A percentile compares a stretch with the other conserved stretches of the same genome.
These are phyloP conservation scores for Mikania micrantha DNA, from an alignment of 129 eudicot species.

Conservation along the genomic window DNA sequence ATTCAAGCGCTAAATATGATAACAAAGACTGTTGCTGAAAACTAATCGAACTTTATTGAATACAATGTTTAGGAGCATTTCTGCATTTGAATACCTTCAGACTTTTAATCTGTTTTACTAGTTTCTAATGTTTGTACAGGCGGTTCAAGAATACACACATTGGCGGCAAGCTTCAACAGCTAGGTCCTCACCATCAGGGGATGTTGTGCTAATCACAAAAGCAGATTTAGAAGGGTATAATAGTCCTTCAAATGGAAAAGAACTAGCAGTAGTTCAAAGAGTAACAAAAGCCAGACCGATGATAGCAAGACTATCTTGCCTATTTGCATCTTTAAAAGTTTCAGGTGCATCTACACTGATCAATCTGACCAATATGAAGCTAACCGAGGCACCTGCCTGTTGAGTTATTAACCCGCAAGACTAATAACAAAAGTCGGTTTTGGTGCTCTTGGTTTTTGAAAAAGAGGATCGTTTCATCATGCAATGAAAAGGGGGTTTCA, in stretches of 20 bases:
- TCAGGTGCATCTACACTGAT: slow-evolving; percentile 37
- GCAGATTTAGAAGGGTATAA: slow-evolving; percentile 77
- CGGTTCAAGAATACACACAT: slow-evolving; percentile 62
- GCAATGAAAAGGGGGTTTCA: neutral
- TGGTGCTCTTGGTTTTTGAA: slow-evolving; percentile 22
- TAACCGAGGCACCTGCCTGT: slow-evolving; percentile 63
- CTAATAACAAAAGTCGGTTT: neutral
- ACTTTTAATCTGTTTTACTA: too few species aligned
- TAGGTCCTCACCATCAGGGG: slow-evolving; percentile 40
- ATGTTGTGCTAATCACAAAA: slow-evolving; percentile 66
- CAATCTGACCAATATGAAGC: slow-evolving; percentile 35
- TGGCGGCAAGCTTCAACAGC: slow-evolving; percentile 32
- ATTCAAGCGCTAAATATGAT: neutral
- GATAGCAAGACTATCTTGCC: slow-evolving; percentile 58
- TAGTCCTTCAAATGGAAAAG: slow-evolving; percentile 37
- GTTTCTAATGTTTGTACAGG: slow-evolving; percentile 32
- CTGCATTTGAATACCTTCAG: neutral
- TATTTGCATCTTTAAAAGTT: slow-evolving; percentile 55
- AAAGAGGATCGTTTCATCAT: neutral
- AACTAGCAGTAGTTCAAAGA: slow-evolving; percentile 32
- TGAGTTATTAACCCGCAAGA: slow-evolving; percentile 5
- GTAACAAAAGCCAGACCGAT: slow-evolving; percentile 37
- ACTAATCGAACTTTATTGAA: neutral
- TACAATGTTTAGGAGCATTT: neutral
- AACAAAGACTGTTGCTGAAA: neutral